Evolutionary conservation across 768 basidiomycete genomes (phyloP).

Genomic region (Amyloporia xantha): DNA sequence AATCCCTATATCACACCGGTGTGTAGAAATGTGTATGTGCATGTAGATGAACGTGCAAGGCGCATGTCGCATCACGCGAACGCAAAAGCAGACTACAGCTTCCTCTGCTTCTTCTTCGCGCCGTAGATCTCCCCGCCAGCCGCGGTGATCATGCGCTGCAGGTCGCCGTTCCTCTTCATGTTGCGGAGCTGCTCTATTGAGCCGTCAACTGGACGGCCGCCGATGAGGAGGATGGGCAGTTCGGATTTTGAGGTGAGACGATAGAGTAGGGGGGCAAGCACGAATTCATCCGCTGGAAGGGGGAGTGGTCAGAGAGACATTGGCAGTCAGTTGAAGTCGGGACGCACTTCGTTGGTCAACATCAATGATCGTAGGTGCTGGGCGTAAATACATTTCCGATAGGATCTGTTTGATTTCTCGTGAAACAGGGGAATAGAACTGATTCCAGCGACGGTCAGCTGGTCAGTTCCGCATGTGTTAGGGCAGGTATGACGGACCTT

Average conservation of each 20-base stretch:
- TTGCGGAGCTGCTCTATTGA: constrained; percentile 43
- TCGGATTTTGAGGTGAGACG: constrained; percentile 51
- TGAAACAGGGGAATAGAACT: constrained; percentile 60
- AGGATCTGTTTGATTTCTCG: constrained; percentile 63
- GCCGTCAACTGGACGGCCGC: constrained; percentile 50
- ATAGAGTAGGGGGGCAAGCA: constrained; percentile 53
- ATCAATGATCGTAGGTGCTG: constrained; percentile 61
- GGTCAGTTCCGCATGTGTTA: background rate
- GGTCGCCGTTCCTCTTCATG: constrained; percentile 43
- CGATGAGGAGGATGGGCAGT: constrained; percentile 64
- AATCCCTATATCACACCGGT: background rate
- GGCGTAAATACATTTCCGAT: constrained; percentile 47
- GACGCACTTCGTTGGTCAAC: constrained; percentile 53
- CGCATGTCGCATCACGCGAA: too few relatives aligned
- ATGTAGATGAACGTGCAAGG: too few relatives aligned
- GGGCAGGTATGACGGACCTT: constrained; percentile 38
- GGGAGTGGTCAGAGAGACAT: background rate
- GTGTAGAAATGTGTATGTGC: background rate
- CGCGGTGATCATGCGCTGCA: constrained; percentile 41
- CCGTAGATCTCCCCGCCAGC: constrained; percentile 55
- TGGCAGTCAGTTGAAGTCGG: background rate
- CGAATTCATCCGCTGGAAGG: constrained; percentile 48
- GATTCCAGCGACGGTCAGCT: constrained; percentile 1
- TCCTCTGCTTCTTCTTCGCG: constrained; percentile 43
- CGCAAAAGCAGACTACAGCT: constrained; percentile 6